Evolutionary conservation across 768 basidiomycete genomes (phyloP).

Genomic region (Russula virescens): DNA sequence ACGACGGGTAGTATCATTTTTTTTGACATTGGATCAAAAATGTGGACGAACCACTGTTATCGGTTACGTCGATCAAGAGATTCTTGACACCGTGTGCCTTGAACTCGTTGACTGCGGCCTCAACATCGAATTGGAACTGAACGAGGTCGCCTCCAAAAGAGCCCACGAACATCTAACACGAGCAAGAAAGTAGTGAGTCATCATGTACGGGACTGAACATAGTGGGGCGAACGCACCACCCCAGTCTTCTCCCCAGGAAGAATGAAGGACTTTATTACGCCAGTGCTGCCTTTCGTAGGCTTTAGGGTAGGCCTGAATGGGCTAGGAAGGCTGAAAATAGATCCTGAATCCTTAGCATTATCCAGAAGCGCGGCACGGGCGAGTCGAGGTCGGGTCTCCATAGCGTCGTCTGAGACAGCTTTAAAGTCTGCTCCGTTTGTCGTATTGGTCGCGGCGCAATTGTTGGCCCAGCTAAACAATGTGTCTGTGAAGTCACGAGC

Average conservation of each 20-base stretch:
- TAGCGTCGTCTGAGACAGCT: neutral
- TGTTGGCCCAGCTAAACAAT: conserved; percentile 46
- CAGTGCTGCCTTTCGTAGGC: conserved; percentile 40
- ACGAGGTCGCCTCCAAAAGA: conserved; percentile 48
- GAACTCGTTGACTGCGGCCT: conserved; percentile 42
- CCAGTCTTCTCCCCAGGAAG: conserved; percentile 53
- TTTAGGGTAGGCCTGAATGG: conserved; percentile 45
- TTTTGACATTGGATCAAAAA: too few relatives aligned
- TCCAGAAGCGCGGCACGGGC: conserved; percentile 23
- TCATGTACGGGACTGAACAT: neutral
- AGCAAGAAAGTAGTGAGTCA: conserved; percentile 1
- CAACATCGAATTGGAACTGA: conserved; percentile 48
- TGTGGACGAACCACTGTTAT: conserved; percentile 48
- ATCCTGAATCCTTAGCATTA: conserved; percentile 18
- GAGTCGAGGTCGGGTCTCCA: conserved; percentile 27
- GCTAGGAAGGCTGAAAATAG: conserved; percentile 41
- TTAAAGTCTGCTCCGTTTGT: conserved; percentile 51
- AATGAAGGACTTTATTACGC: conserved; percentile 51
- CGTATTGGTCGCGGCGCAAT: conserved; percentile 45
- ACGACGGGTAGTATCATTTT: neutral
- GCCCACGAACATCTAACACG: conserved; percentile 50
- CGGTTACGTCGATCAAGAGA: conserved; percentile 52
- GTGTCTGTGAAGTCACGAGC: neutral
- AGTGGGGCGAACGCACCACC: conserved; percentile 38
- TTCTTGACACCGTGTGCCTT: conserved; percentile 43